These are phyloP conservation scores for Rhizopogon vinicolor DNA, from an alignment of 768 basidiomycete genomes.

Conservation along the genomic window DNA sequence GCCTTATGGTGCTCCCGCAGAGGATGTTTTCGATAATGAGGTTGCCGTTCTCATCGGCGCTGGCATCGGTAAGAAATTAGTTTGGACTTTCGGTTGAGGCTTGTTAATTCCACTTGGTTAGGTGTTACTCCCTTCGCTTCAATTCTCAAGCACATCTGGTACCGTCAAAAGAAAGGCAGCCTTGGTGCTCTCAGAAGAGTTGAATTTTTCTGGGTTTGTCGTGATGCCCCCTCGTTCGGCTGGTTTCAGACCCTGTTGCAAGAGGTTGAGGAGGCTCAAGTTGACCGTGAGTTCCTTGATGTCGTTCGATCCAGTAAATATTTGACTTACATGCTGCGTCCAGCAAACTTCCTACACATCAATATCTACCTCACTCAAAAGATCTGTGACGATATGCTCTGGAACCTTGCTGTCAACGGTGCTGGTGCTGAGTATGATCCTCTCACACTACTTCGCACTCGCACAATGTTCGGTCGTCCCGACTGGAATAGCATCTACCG, in stretches of 20 bases:
- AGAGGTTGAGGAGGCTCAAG: slow-evolving; percentile 84
- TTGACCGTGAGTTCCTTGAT: slow-evolving; percentile 62
- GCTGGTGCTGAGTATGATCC: slow-evolving; percentile 85
- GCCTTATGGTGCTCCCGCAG: slow-evolving; percentile 90
- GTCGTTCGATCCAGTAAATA: not conserved
- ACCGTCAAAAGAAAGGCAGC: slow-evolving; percentile 74
- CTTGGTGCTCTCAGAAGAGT: slow-evolving; percentile 82
- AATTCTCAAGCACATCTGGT: slow-evolving; percentile 95
- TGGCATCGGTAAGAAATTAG: slow-evolving; percentile 68
- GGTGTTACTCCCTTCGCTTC: slow-evolving; percentile 94
- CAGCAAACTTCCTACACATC: slow-evolving; percentile 90
- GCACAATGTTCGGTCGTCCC: slow-evolving; percentile 90
- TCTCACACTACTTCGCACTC: slow-evolving; percentile 80
- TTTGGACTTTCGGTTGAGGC: not conserved
- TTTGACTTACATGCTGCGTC: slow-evolving; percentile 8
- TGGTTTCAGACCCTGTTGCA: slow-evolving; percentile 93
- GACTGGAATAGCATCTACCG: slow-evolving; percentile 83
- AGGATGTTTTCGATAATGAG: slow-evolving; percentile 82
- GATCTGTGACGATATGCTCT: slow-evolving; percentile 81
- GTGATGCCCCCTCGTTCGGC: slow-evolving; percentile 94
- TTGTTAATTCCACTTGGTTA: slow-evolving; percentile 18
- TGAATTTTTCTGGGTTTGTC: slow-evolving; percentile 93
- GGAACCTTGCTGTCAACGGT: slow-evolving; percentile 89
- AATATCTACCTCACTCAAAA: slow-evolving; percentile 88
- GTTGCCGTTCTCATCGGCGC: slow-evolving; percentile 91